Conservation (phyloP, 2,329 filamentous ascomycete genomes). For the Diaporthe batatas region DNA sequence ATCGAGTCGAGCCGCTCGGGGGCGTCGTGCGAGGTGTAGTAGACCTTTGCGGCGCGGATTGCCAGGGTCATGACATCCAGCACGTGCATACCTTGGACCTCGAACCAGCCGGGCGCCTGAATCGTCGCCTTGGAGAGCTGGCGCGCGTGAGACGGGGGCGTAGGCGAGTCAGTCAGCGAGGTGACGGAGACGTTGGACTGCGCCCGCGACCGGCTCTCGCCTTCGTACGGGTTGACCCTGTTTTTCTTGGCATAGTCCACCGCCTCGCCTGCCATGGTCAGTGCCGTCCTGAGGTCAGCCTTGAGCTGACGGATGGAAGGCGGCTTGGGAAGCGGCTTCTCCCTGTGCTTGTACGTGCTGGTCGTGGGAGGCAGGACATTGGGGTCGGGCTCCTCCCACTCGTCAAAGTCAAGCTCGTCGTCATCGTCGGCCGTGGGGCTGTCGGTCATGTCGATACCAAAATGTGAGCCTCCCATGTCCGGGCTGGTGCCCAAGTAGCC, state of each 20-base stretch:
- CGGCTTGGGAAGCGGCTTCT: constrained; percentile 84
- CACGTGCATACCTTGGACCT: constrained; percentile 91
- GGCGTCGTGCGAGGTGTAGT: constrained; percentile 93
- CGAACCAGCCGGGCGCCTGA: constrained; percentile 77
- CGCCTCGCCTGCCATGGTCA: constrained; percentile 77
- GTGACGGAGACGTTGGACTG: constrained; percentile 40
- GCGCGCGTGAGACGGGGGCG: constrained; percentile 42
- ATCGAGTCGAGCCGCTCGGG: constrained; percentile 88
- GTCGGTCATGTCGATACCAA: constrained; percentile 49
- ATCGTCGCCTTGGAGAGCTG: constrained; percentile 46
- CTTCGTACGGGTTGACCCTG: constrained; percentile 42
- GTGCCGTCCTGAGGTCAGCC: constrained; percentile 71
- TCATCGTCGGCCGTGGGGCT: constrained; percentile 58
- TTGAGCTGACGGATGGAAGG: constrained; percentile 87
- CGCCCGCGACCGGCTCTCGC: constrained; percentile 48
- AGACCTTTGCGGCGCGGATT: constrained; percentile 95
- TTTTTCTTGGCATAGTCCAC: constrained; percentile 68
- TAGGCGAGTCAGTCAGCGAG: constrained; percentile 41
- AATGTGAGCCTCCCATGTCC: constrained; percentile 60
- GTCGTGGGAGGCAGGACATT: constrained; percentile 95
- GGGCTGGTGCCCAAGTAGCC: constrained; percentile 73
- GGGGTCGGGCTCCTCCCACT: constrained; percentile 75
- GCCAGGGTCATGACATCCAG: constrained; percentile 93
- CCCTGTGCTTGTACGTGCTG: constrained; percentile 92
- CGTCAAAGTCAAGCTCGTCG: constrained; percentile 66